Evolutionary conservation across 1,284 basidiomycete genomes (phyloP), one percentile per base, ranked within the genome.

Genomic region (Ceratobasidium theobromae): DNA sequence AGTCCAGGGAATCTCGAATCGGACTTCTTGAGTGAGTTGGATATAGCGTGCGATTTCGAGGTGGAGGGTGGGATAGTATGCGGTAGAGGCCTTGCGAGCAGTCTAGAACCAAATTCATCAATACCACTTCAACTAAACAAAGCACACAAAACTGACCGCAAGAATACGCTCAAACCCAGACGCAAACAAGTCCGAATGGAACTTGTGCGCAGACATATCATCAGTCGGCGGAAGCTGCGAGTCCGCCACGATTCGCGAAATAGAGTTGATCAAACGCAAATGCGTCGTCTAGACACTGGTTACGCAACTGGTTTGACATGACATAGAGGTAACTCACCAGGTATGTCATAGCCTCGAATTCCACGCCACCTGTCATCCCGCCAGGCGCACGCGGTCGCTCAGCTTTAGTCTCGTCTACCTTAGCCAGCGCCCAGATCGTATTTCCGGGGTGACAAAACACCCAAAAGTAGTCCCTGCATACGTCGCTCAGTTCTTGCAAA

Each of bases 381-480:
- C 94, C 93, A 0, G 97, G 96, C 2, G 97, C 96, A 38, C 92
- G 85, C 2, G 96, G 97, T 72, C 88, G 90, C 76, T 95, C 93
- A 3, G 95, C 92, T 65, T 85, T 84, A 1, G 79, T 84, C 74
- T 93, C 88, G 72, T 98, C 90, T 0, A 92, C 87, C 71, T 94
- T 88, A 4, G 81, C 77, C 27, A 95, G 78, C 16, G 87, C 80
- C 95, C 95, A 98, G 49, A 96, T 87, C 0, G 86, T 86, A 73
- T 99, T 99, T 72, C 89, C 89, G 1, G 90, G 88, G 75, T 99
- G 97, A 74, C 96, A 98, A 78, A 98, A 98, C 64, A 99, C 90
- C 94, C 96, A 98, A 76, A 98, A 98, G 78, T 97, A 98, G 75
- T 99, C 96, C 18, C 94, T 79, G 74, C 95, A 95, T 1, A 96